Percentiles rank a stretch among this genome's conserved stretches.
Conservation (phyloP, 2,329 filamentous ascomycete genomes). For the Cryphonectria parasitica region DNA sequence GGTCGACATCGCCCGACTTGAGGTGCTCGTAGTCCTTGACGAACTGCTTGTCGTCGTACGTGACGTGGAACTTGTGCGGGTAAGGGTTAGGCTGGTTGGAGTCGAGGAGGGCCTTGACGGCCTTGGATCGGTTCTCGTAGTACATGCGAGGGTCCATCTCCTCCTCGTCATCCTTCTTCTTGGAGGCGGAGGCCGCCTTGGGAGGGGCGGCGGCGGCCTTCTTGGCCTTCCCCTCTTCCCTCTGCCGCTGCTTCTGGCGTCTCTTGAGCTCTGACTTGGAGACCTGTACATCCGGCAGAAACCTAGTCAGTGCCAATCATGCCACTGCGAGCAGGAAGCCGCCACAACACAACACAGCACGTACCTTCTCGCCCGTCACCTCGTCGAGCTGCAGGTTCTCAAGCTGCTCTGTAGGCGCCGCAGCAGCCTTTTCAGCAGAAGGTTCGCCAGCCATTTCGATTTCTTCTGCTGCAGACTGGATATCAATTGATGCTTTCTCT, state of each 20-base stretch:
- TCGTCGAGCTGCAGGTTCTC: slow-evolving; percentile 86
- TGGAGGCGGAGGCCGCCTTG: slow-evolving; percentile 53
- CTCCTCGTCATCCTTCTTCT: slow-evolving; percentile 62
- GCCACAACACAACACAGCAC: neutral
- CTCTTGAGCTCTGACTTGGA: slow-evolving; percentile 94
- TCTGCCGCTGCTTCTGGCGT: slow-evolving; percentile 87
- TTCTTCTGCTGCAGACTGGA: slow-evolving; percentile 10
- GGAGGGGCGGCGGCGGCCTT: slow-evolving; percentile 66
- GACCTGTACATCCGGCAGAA: slow-evolving; percentile 41
- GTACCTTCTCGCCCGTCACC: slow-evolving; percentile 78
- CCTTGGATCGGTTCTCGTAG: slow-evolving; percentile 91
- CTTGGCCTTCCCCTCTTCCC: slow-evolving; percentile 85
- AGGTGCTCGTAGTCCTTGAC: slow-evolving; percentile 76
- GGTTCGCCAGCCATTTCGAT: slow-evolving; percentile 31
- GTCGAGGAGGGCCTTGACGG: slow-evolving; percentile 73
- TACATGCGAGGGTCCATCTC: slow-evolving; percentile 69
- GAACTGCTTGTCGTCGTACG: slow-evolving; percentile 81
- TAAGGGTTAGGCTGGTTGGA: slow-evolving; percentile 81
- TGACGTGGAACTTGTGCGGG: slow-evolving; percentile 90
- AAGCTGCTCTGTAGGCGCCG: slow-evolving; percentile 54
- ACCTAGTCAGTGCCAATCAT: slow-evolving; percentile 17
- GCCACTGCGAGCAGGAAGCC: neutral
- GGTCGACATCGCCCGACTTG: slow-evolving; percentile 77
- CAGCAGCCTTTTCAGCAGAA: slow-evolving; percentile 26
- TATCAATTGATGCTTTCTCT: slow-evolving; percentile 17